Evolutionary conservation across 495 filamentous ascomycete species (phyloP).

Genomic region (Xylaria curta): DNA sequence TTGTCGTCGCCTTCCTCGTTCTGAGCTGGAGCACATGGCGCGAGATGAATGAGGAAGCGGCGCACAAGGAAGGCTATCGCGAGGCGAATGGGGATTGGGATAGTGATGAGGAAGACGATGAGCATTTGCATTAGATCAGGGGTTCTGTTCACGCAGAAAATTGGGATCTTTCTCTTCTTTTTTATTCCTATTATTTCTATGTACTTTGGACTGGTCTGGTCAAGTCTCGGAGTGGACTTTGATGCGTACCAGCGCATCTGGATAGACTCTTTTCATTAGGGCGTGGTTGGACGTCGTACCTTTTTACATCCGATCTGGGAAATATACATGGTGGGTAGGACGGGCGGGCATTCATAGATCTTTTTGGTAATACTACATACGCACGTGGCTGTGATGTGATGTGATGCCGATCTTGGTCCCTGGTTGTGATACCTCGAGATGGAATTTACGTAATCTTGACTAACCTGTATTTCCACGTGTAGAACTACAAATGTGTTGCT

Average conservation of each 20-base stretch:
- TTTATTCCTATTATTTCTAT: not conserved
- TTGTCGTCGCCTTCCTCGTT: conserved; percentile 83
- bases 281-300: not conserved
- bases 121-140: conserved; percentile 15
- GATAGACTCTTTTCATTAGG: not conserved
- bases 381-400: not conserved
- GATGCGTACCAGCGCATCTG: not conserved
- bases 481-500: too few relatives aligned
- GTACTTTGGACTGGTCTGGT: not conserved
- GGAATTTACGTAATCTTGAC: not conserved
- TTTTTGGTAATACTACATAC: not conserved
- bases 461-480: not conserved
- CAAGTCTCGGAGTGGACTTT: not conserved
- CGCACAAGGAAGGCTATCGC: conserved; percentile 20
- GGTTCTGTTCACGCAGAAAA: conserved; percentile 2
- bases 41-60: conserved; percentile 86
- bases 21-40: conserved; percentile 90
- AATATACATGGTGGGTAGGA: not conserved
- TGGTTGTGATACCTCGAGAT: not conserved
- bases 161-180: not conserved
- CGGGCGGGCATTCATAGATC: not conserved
- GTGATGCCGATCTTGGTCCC: not conserved
- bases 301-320: too few relatives aligned
- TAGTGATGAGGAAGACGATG: conserved; percentile 7
- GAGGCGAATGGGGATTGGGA: conserved; percentile 1